A percentile compares a stretch with the other conserved stretches of the same genome.
Evolutionary conservation across 257 asterid species (phyloP).

Genomic region (Galeopsis tetrahit): DNA sequence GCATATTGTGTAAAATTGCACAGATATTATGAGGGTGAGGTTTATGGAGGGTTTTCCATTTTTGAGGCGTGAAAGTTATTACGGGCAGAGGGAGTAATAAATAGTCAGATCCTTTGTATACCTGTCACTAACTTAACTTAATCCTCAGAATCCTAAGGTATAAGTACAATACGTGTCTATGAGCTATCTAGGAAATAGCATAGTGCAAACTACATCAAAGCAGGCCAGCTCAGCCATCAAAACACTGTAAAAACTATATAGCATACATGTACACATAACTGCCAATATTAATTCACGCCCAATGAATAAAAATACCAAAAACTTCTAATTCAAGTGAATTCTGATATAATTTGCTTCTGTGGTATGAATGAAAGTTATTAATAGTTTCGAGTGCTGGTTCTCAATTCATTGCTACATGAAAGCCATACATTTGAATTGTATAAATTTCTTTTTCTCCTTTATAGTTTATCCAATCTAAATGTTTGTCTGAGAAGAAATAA

Average conservation of each 20-base stretch:
- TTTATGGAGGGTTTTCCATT: no score
- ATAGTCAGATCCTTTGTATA: not conserved
- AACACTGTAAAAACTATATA: slow-evolving; percentile 5
- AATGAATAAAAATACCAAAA: not conserved
- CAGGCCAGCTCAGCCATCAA: not conserved
- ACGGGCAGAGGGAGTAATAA: no score
- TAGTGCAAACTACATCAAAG: slow-evolving; percentile 1
- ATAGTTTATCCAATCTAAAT: slow-evolving; percentile 1
- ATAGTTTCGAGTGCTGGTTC: slow-evolving; percentile 13
- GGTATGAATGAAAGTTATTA: slow-evolving; percentile 19
- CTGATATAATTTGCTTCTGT: slow-evolving; percentile 9
- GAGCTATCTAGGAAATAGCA: slow-evolving; percentile 6
- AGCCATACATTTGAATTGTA: not conserved
- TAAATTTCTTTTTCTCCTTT: not conserved
- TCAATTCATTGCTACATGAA: not conserved
- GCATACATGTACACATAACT: not conserved
- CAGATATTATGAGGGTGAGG: no score
- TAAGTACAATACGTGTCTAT: not conserved
- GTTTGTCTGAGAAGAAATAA: slow-evolving; percentile 4
- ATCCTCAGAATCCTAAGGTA: not conserved
- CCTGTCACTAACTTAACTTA: not conserved
- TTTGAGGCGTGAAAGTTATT: no score
- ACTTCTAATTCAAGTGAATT: slow-evolving; percentile 2
- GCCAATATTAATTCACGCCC: not conserved
- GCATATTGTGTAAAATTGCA: no score